A percentile compares a stretch with the other conserved stretches of the same genome.
Conservation (phyloP, 2,329 filamentous ascomycete species). For the Xylariales sp. region DNA sequence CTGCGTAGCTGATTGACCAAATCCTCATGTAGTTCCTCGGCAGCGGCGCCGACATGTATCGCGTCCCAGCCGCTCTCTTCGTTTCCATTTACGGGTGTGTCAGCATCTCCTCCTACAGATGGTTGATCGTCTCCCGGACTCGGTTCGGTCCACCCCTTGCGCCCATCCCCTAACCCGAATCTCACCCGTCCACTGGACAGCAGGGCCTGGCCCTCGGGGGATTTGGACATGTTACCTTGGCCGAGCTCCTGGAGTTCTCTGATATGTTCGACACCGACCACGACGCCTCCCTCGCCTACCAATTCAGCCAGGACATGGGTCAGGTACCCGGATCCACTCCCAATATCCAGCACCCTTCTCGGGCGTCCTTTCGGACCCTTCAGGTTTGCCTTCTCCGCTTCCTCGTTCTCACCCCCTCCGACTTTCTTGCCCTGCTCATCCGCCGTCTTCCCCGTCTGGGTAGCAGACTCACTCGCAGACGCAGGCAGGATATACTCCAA, state of each 20-base stretch:
- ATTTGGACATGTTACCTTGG: conserved; percentile 61
- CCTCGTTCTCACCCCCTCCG: not conserved
- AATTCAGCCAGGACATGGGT: conserved; percentile 84
- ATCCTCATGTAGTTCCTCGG: conserved; percentile 64
- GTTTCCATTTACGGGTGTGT: conserved; percentile 34
- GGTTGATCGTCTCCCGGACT: conserved; percentile 14
- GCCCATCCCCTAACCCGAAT: conserved; percentile 73
- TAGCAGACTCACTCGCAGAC: conserved; percentile 23
- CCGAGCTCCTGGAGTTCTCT: conserved; percentile 57
- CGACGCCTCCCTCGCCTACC: conserved; percentile 46
- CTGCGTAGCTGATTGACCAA: conserved; percentile 72
- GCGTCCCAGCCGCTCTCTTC: conserved; percentile 70
- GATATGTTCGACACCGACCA: conserved; percentile 76
- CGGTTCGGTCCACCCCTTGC: conserved; percentile 56
- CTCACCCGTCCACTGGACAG: conserved; percentile 60
- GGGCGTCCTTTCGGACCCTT: conserved; percentile 12
- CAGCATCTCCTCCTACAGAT: conserved; percentile 23
- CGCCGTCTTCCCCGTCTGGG: conserved; percentile 21
- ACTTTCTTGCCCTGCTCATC: conserved; percentile 5
- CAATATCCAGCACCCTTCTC: conserved; percentile 65
- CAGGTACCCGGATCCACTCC: conserved; percentile 75
- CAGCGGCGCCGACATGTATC: conserved; percentile 91
- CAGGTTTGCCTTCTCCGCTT: not conserved
- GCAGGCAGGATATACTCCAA: conserved; percentile 33
- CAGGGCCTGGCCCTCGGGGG: conserved; percentile 51